Evolutionary conservation across 345 rosid genomes (phyloP), one percentile per base, ranked within the genome.

Genomic region (Acer negundo): DNA sequence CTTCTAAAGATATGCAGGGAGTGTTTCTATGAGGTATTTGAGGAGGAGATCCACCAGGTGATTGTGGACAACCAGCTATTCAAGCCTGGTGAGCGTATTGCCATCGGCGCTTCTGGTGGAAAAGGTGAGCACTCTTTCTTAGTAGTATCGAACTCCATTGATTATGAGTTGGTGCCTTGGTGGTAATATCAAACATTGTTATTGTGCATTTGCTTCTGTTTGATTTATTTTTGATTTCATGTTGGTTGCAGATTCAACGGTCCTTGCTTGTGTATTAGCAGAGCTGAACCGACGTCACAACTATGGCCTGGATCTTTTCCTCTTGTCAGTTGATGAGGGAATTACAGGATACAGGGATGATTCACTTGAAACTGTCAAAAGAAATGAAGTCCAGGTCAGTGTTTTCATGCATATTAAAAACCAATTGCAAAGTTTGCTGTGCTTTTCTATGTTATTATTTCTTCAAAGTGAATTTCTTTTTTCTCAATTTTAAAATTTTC

Each of bases 301-400:
- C 71, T 95, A 95, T 55, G 94, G 93, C 1, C 51, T 92, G 61
- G 92, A 95, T 77, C 94, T 92, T 35, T 95, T 95, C 80, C 92
- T 95, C n/a, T 81, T 95, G 75, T 95, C 97, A 0, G 85, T 93
- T 70, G 98, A 95, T 74, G 99, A 95, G 84, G 97, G 97, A 44
- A 95, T 93, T 62, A 92, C 97, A 0, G 99, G 99, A 56, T 95
- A 95, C 67, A 86, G 97, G 66, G 98, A 95, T 65, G 97, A 95
- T 78, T 95, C 99, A 3, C 97, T 95, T 53, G 93, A 93, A 84
- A 93, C 97, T 9, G 99, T 95, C 74, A 93, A 93, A 84, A 82
- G 99, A 75, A 95, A 95, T 66, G 98, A 94, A 89, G 56, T 89
- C 70, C 97, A 93, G 92, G 98, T 88, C 23, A 72, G 73, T 20